A percentile compares a stretch with the other conserved stretches of the same genome.
Conservation (phyloP, 768 basidiomycete genomes). For the Boletus vermiculosoides region DNA sequence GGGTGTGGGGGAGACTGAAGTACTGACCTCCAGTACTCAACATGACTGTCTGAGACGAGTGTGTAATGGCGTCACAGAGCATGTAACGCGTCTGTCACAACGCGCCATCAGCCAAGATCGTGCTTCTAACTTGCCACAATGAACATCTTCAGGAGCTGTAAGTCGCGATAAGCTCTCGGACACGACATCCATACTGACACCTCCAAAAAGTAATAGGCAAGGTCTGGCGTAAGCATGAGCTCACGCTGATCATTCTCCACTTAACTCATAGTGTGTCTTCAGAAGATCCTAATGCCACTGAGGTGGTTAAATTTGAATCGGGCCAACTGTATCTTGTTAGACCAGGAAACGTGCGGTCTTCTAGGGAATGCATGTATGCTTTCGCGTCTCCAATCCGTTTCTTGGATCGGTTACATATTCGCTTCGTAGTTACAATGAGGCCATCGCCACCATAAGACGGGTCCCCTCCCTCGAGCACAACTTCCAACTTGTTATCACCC, state of each 20-base stretch:
- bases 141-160: constrained; percentile 85
- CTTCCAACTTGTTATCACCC: constrained; percentile 91
- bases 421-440: constrained; percentile 80
- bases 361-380: constrained; percentile 94
- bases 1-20: background rate
- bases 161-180: constrained; percentile 33
- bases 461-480: constrained; percentile 73
- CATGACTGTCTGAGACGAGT: constrained; percentile 3
- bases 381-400: background rate
- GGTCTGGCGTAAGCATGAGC: constrained; percentile 82
- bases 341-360: constrained; percentile 86
- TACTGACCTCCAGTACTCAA: constrained; percentile 8
- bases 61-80: constrained; percentile 20
- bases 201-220: constrained; percentile 69
- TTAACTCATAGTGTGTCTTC: constrained; percentile 28
- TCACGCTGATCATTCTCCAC: constrained; percentile 14
- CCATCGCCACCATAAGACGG: constrained; percentile 90
- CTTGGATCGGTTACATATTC: constrained; percentile 1
- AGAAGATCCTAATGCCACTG: constrained; percentile 94
- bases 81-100: constrained; percentile 30
- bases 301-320: constrained; percentile 90
- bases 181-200: constrained; percentile 21
- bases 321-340: constrained; percentile 91
- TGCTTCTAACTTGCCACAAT: constrained; percentile 42
- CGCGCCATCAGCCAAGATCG: constrained; percentile 13